phyloP scores from a whole-genome alignment of 495 filamentous ascomycete species.

The Trichoderma virens region DNA sequence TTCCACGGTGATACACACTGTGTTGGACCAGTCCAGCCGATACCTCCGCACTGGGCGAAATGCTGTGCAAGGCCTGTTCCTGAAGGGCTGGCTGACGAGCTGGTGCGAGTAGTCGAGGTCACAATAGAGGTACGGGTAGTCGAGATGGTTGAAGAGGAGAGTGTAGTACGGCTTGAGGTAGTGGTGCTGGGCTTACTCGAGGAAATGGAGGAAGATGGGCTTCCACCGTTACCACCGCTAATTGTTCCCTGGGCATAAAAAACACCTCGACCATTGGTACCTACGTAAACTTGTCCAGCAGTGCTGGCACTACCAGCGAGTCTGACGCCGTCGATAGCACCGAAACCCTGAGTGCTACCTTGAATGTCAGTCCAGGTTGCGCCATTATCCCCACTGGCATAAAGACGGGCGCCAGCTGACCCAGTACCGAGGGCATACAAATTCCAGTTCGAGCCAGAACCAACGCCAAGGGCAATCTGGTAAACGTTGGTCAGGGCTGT shows the following conservation, averaged over 20 bases:
- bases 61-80: conserved; percentile 12
- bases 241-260: conserved; percentile 35
- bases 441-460: conserved; percentile 29
- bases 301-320: conserved; percentile 42
- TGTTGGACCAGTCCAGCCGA: neutral
- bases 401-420: conserved; percentile 37
- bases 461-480: conserved; percentile 38
- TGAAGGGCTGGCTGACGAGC: conserved; percentile 1
- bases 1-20: neutral
- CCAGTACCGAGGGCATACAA: conserved; percentile 44
- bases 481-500: conserved; percentile 32
- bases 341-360: conserved; percentile 42
- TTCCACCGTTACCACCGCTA: neutral
- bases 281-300: conserved; percentile 47
- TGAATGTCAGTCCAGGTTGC: conserved; percentile 46
- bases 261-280: conserved; percentile 52
- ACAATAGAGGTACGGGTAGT: conserved; percentile 5
- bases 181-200: neutral
- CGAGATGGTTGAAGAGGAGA: neutral
- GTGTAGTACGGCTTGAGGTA: neutral
- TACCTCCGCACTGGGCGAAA: conserved; percentile 23
- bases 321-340: conserved; percentile 35
- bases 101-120: conserved; percentile 13
- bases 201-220: conserved; percentile 2
- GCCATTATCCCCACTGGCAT: conserved; percentile 42